Evolutionary conservation across 169 alveolate genomes (phyloP), one percentile per base, ranked within the genome.

Genomic region (Babesia divergens): DNA sequence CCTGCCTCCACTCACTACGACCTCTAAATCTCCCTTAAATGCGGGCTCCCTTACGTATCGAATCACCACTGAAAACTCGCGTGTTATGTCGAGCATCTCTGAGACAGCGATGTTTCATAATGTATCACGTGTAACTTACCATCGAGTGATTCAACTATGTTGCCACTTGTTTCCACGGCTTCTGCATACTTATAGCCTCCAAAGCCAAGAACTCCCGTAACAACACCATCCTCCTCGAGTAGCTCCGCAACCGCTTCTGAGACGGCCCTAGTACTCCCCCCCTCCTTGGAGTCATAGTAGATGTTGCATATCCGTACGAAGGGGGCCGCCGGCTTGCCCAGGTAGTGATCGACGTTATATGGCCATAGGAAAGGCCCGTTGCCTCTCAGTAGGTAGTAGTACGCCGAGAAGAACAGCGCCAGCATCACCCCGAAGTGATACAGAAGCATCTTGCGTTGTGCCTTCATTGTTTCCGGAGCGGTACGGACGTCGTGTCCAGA

Each of bases 1-100:
- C 35, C 35, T 60, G 20, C 83, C 83, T 24, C 83, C 83, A 52
- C 60, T 49, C 4, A 72, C 65, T 6, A 40, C 43, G 35, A 59
- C 58, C 6, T 56, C 69, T 38, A 72, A 72, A 40, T 72, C 66
- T 26, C 29, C 47, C 6, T 58, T 24, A 20, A 29, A 18, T 14
- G 49, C 6, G 0, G 83, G 53, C 16, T 31, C 26, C 26, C 26
- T 28, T n/a, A 8, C 75, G 54, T 66, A 29, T 20, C 37, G 34
- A 22, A 66, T 37, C 53, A 66, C 34, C 2, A 66, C 56, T 2
- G 52, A 3, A 22, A 53, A 66, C 40, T 52, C 46, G 16, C 55
- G 29, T 8, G 62, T 31, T 5, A 62, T 38, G 59, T 62, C 72
- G 24, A 62, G 56, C 42, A 62, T 28, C 8, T 62, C 72, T 62